Evolutionary conservation across 2,329 filamentous ascomycete species (phyloP), one percentile per base, ranked within the genome.

Genomic region (Ustilaginoidea virens): DNA sequence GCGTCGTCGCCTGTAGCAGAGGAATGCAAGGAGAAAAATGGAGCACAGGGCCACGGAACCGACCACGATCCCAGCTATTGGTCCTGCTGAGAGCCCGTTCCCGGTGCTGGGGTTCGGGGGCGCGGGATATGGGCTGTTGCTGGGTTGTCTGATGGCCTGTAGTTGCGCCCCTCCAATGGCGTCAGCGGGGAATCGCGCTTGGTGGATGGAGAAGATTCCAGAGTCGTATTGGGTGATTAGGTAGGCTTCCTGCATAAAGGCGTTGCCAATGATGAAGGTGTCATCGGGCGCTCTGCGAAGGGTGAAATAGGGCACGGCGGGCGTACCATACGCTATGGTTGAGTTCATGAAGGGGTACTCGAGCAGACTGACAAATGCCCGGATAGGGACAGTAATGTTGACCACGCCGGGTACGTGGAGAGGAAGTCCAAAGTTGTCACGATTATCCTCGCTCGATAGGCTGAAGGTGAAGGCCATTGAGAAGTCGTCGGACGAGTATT

Each of bases 211-310:
- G 43, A 70, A 73, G 9, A 47, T 46, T 11, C 48, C 54, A 20
- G 56, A 56, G 35, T 73, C 69, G 40, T 70, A 74, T 36, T 61
- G 62, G 16, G 61, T 68, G 18, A 69, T 58, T 5, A 73, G 47
- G 34, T 73, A 73, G 2, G 75, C 66, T 48, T 82, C 76, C 44
- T 82, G 78, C 30, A 83, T 52, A 38, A 82, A 81, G 0, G 69
- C 65, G 19, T 75, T 63, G 6, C 78, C 78, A 20, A 82, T 61
- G 9, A 75, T 65, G 46, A 69, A 61, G 10, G 56, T 57, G 20
- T 61, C 59, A 32, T 66, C 59, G 13, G 60, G 43, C 8, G 67
- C 56, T 33, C 66, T 65, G 39, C 69, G 63, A 29, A 83, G 56
- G 4, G 76, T 74, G 34, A 82, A 81, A 43, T 81, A 82, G 8